Conservation (phyloP, 495 filamentous ascomycete genomes). For the Aspergillus haitiensis region DNA sequence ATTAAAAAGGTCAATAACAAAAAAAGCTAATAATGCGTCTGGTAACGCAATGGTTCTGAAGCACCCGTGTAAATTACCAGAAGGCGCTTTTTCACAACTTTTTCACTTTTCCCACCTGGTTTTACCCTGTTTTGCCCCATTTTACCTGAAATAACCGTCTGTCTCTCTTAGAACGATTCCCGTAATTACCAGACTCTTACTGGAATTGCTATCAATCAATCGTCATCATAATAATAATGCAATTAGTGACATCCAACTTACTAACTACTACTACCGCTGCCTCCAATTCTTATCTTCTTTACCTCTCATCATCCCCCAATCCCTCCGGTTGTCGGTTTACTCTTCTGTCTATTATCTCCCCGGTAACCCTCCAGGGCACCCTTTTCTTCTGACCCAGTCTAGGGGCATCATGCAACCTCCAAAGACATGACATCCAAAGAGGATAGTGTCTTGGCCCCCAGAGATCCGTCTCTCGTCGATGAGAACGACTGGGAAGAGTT, state of each 20-base stretch:
- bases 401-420: constrained; percentile 36
- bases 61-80: constrained; percentile 2
- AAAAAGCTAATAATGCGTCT: background rate
- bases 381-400: constrained; percentile 2
- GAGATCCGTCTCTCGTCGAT: constrained; percentile 53
- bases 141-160: background rate
- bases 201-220: background rate
- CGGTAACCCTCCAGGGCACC: constrained; percentile 6
- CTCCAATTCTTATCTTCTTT: background rate
- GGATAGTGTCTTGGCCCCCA: constrained; percentile 54
- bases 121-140: too few species aligned
- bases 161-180: background rate
- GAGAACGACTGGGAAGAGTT: constrained; percentile 63
- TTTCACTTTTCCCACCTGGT: too few species aligned
- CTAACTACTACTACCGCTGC: background rate
- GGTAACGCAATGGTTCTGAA: constrained; percentile 5
- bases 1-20: background rate
- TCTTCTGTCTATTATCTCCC: constrained; percentile 5
- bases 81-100: too few species aligned
- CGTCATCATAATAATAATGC: constrained; percentile 5
- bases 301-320: background rate
- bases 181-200: constrained; percentile 14
- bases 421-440: constrained; percentile 53
- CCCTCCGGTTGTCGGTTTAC: constrained; percentile 5
- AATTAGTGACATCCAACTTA: too few species aligned